Evolutionary conservation across 2,329 filamentous ascomycete species (phyloP), one percentile per base, ranked within the genome.

Genomic region (Hymenoscyphus scutula): DNA sequence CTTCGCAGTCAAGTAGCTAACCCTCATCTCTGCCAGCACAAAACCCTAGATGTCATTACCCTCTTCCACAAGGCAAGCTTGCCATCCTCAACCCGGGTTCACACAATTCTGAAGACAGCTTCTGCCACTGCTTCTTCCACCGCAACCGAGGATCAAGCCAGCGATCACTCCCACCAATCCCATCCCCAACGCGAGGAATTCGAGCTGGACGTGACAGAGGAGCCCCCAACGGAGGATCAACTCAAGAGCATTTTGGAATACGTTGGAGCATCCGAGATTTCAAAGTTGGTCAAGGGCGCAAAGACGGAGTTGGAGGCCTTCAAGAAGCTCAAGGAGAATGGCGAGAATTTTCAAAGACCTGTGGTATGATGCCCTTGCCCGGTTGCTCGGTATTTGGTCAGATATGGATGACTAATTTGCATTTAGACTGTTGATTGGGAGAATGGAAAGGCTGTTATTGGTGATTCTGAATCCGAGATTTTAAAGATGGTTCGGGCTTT

Each of bases 41-140:
- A 92, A 82, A 84, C 89, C 69, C 84, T 91, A 77, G 93, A 98
- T 81, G 91, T 96, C 69, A 86, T 98, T 75, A 98, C 94, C 65
- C 88, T 99, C 81, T 99, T 98, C 83, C 93, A 97, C 84, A 90
- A 91, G 77, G 85, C 94, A 62, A 84, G 82, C 71, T 84, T 85
- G 60, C 84, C 89, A 25, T 82, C 89, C 67, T 97, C 93, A 3
- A 81, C 85, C 58, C 86, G 89, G 64, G 89, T 89, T 34, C 85
- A 89, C 65, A 88, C 85, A 51, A 79, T 96, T 59, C 85, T 98
- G 64, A 96, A 95, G 79, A 88, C 94, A 77, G 84, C 87, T 34
- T 90, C 90, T 29, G 88, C 89, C 56, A 86, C 85, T 56, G 87
- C 91, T 13, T 76, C 84, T 34, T 81, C 87, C 64, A 81, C 84